A percentile compares a stretch with the other conserved stretches of the same genome.
Conservation (phyloP, 257 asterid species). For the Anisodus acutangulus region DNA sequence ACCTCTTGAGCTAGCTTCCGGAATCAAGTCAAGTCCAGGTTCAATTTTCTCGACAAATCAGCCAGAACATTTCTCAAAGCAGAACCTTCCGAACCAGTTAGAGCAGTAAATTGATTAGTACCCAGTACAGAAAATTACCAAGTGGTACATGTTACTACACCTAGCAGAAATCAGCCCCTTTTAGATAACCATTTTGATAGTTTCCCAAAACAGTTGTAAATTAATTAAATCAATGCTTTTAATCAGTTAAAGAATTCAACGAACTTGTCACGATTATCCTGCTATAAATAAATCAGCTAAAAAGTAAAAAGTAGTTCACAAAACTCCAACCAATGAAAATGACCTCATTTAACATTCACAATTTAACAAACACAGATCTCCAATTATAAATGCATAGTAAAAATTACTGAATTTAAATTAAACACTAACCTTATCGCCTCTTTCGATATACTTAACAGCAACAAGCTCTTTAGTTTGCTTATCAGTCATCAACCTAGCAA, state of each 20-base stretch:
- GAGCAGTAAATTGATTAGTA: not conserved
- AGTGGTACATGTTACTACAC: not conserved
- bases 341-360: constrained; percentile 7
- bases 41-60: not conserved
- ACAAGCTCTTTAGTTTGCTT: constrained; percentile 79
- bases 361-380: constrained; percentile 6
- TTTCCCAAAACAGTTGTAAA: not conserved
- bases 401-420: not conserved
- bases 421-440: constrained; percentile 79
- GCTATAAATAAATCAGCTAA: not conserved
- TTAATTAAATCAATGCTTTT: not conserved
- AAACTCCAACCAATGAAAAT: not conserved
- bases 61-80: not conserved
- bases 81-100: not conserved
- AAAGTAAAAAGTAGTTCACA: not conserved
- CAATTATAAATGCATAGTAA: not conserved
- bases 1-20: constrained; percentile 8
- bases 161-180: not conserved
- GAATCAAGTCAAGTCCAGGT: not conserved
- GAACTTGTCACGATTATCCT: not conserved
- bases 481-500: constrained; percentile 82
- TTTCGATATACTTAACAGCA: constrained; percentile 86
- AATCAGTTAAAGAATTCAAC: not conserved
- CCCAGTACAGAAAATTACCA: not conserved
- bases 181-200: not conserved